Percentiles rank a stretch among this genome's conserved stretches.
Conservation (phyloP, 305 asterid genomes). For the Fraxinus albicans region DNA sequence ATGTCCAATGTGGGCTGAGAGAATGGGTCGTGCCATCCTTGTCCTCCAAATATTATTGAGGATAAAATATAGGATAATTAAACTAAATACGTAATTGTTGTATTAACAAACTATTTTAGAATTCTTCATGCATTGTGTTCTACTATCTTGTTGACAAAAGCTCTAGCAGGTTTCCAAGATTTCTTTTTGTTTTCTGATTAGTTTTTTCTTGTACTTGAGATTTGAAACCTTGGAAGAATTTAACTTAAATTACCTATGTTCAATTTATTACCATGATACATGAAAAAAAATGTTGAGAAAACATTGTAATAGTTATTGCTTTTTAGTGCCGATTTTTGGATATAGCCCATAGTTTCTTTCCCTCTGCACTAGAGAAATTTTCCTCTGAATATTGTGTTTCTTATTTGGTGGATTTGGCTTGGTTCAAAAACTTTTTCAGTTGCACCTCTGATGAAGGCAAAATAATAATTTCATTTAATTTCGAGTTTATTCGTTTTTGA, state of each 20-base stretch:
- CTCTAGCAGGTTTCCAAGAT: background rate
- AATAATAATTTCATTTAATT: too few relatives aligned
- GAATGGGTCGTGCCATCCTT: background rate
- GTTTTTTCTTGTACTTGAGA: background rate
- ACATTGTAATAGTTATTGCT: background rate
- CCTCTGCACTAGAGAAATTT: background rate
- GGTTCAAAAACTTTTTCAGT: background rate
- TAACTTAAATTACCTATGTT: background rate
- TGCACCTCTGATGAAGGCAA: too few relatives aligned
- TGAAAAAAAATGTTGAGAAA: background rate
- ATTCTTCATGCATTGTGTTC: background rate
- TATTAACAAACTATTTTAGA: background rate
- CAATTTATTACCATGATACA: too few relatives aligned
- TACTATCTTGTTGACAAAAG: background rate
- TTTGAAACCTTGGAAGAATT: background rate
- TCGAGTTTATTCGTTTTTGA: too few relatives aligned
- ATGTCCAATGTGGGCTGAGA: background rate
- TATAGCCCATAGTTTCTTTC: background rate
- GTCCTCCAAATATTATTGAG: background rate
- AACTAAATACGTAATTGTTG: background rate
- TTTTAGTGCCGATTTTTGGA: background rate
- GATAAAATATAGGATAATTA: background rate
- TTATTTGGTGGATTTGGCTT: background rate
- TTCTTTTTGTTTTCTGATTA: background rate
- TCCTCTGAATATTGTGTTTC: background rate